A percentile compares a stretch with the other conserved stretches of the same genome.
phyloP scores from a whole-genome alignment of 2,329 filamentous ascomycete species.

The Aspergillus puulaauensis region DNA sequence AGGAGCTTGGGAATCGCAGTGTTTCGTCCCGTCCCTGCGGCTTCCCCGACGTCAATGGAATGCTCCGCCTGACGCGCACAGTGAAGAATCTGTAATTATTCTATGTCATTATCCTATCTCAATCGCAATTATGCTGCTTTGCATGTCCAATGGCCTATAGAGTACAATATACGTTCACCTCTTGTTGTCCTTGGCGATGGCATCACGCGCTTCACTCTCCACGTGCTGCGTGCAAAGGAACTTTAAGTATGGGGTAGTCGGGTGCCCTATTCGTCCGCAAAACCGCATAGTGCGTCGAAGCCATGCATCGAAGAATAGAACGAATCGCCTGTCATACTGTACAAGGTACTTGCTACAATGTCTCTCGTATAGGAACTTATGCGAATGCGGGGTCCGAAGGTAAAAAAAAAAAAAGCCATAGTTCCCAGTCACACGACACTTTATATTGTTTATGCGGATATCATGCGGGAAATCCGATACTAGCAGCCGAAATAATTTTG shows the following conservation, averaged over 20 bases:
- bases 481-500: not conserved
- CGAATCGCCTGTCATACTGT: not conserved
- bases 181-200: not conserved
- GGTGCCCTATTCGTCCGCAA: not conserved
- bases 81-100: not conserved
- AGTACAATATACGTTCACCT: not conserved
- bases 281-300: not conserved
- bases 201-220: conserved; percentile 6
- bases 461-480: conserved; percentile 9
- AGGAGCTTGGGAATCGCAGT: not conserved
- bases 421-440: conserved; percentile 8
- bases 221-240: not conserved
- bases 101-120: not conserved
- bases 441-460: conserved; percentile 1
- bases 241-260: not conserved
- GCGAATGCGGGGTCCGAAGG: not conserved
- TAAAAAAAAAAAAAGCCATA: not conserved
- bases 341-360: not conserved
- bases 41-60: not conserved
- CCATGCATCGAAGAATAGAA: not conserved
- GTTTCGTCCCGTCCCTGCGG: not conserved
- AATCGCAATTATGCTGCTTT: not conserved
- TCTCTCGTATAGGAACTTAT: not conserved
- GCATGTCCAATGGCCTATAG: not conserved
- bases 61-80: conserved; percentile 1